These are phyloP conservation scores for Rossbeevera mucosa DNA, from an alignment of 768 basidiomycete genomes.

Conservation along the genomic window DNA sequence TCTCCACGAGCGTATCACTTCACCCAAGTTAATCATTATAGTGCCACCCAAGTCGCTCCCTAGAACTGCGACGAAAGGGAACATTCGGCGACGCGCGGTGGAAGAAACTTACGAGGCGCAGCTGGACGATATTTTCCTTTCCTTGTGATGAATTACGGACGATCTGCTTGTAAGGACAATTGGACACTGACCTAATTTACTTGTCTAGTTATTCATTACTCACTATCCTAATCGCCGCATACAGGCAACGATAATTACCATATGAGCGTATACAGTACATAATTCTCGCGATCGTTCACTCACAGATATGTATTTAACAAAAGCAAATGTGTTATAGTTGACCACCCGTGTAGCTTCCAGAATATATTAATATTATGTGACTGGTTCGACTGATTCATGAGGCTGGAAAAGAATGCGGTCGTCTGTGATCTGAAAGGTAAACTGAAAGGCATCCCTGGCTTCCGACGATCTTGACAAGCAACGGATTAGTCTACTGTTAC, in stretches of 20 bases:
- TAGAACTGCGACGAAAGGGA: conserved; percentile 77
- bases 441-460: conserved; percentile 13
- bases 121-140: conserved; percentile 56
- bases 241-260: conserved; percentile 13
- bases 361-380: not conserved
- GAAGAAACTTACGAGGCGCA: conserved; percentile 57
- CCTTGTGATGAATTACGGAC: conserved; percentile 14
- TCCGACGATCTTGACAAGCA: conserved; percentile 30
- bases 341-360: not conserved
- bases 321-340: conserved; percentile 6
- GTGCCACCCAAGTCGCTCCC: conserved; percentile 65
- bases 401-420: conserved; percentile 13
- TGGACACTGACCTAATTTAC: conserved; percentile 16
- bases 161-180: not conserved
- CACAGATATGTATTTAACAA: not conserved
- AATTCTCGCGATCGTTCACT: conserved; percentile 5
- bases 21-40: conserved; percentile 59
- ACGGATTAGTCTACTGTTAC: conserved; percentile 17
- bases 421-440: conserved; percentile 23
- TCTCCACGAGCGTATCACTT: conserved; percentile 72
- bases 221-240: conserved; percentile 6
- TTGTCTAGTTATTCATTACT: conserved; percentile 7
- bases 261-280: conserved; percentile 10
- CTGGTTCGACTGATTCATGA: not conserved
- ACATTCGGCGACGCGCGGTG: conserved; percentile 71